Evolutionary conservation across 805 yeast genomes (phyloP).

Genomic region (Tetrapisispora iriomotensis): DNA sequence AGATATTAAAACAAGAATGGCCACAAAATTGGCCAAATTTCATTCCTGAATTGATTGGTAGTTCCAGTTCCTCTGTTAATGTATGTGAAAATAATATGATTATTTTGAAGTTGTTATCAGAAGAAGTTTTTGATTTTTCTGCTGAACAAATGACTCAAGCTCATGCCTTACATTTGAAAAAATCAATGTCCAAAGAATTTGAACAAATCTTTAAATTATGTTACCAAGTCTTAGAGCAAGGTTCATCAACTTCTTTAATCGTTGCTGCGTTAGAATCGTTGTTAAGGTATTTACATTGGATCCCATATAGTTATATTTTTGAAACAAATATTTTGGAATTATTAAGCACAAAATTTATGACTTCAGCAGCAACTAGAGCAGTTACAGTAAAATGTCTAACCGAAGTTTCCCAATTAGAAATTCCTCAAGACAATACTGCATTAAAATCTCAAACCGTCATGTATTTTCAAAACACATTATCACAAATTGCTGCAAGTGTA

Average conservation of each 20-base stretch:
- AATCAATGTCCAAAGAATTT: constrained; percentile 80
- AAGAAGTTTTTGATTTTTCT: constrained; percentile 93
- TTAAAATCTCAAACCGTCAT: constrained; percentile 42
- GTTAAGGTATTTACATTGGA: constrained; percentile 86
- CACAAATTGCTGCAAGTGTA: constrained; percentile 49
- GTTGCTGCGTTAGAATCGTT: constrained; percentile 76
- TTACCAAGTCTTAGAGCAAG: constrained; percentile 84
- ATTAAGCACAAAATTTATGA: constrained; percentile 66
- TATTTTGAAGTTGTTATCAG: constrained; percentile 77
- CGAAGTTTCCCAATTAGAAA: constrained; percentile 67
- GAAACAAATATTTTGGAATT: constrained; percentile 72
- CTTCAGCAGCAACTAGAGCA: constrained; percentile 71
- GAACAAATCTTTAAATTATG: constrained; percentile 89
- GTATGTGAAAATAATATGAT: constrained; percentile 98
- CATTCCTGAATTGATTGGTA: constrained; percentile 81
- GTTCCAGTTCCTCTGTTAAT: constrained; percentile 75
- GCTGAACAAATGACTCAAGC: constrained; percentile 96
- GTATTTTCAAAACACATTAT: constrained; percentile 66
- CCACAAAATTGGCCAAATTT: constrained; percentile 98
- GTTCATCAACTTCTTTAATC: constrained; percentile 73
- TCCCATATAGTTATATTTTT: constrained; percentile 81
- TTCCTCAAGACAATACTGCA: constrained; percentile 40
- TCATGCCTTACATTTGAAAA: constrained; percentile 72
- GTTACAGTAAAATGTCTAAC: constrained; percentile 85
- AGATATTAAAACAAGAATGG: constrained; percentile 96